These are phyloP conservation scores for Acacia confusa DNA, from an alignment of 306 rosid genomes.

Conservation along the genomic window DNA sequence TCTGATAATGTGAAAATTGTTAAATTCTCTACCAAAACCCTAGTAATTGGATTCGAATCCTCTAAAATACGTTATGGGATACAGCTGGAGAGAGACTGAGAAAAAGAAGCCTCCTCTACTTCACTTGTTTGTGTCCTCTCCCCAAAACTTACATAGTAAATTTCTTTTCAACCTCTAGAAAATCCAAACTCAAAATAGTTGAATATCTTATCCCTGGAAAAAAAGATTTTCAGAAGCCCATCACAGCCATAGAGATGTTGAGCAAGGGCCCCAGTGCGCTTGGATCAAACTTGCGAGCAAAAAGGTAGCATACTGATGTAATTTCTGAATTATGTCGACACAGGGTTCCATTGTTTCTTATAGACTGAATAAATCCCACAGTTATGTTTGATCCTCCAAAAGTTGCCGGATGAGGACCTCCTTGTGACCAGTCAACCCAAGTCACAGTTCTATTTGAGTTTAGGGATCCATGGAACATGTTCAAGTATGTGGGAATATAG, in stretches of 20 bases:
- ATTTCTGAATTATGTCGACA: slow-evolving; percentile 72
- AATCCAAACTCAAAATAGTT: slow-evolving; percentile 21
- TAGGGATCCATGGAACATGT: slow-evolving; percentile 76
- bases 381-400: slow-evolving; percentile 58
- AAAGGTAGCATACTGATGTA: slow-evolving; percentile 78
- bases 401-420: slow-evolving; percentile 91
- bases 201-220: slow-evolving; percentile 24
- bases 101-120: neutral
- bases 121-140: neutral
- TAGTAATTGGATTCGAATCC: neutral
- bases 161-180: neutral
- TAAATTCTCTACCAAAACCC: slow-evolving; percentile 34
- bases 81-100: neutral
- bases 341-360: slow-evolving; percentile 60
- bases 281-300: slow-evolving; percentile 86
- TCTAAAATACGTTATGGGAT: neutral
- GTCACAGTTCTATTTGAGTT: slow-evolving; percentile 88
- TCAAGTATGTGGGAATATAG: slow-evolving; percentile 79
- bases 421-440: slow-evolving; percentile 89
- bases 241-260: slow-evolving; percentile 52
- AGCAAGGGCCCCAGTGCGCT: slow-evolving; percentile 72
- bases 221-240: slow-evolving; percentile 58
- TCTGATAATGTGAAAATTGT: neutral
- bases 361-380: slow-evolving; percentile 50
- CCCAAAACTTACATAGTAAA: neutral